Percentiles rank a stretch among this genome's conserved stretches.
Evolutionary conservation across 106 monocot genomes (phyloP).

Genomic region (Dendrobium officinale): DNA sequence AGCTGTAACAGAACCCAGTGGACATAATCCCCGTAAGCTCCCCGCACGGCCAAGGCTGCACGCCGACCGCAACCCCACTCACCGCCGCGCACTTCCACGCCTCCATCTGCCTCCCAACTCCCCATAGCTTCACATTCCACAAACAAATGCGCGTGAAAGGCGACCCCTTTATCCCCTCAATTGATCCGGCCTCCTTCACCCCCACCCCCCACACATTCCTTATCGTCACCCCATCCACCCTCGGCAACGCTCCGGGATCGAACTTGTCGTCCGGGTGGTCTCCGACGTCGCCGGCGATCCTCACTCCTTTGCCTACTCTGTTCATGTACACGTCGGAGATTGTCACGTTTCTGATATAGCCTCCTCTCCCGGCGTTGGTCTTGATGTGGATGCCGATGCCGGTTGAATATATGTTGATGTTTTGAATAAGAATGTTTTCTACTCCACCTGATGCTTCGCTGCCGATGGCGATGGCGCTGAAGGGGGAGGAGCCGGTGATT

Average conservation of each 20-base stretch:
- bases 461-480: conserved; percentile 44
- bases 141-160: conserved; percentile 55
- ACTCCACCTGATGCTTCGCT: conserved; percentile 62
- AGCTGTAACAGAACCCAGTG: conserved; percentile 15
- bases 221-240: conserved; percentile 44
- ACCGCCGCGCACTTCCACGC: conserved; percentile 49
- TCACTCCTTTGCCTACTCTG: conserved; percentile 43
- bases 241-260: conserved; percentile 31
- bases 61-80: conserved; percentile 40
- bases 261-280: conserved; percentile 58
- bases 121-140: conserved; percentile 46
- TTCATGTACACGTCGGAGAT: conserved; percentile 40
- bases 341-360: conserved; percentile 48
- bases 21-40: conserved; percentile 24
- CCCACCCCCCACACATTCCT: conserved; percentile 57
- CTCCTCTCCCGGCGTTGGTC: conserved; percentile 53
- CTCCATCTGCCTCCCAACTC: background rate
- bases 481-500: conserved; percentile 38
- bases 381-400: conserved; percentile 73
- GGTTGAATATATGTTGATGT: conserved; percentile 34
- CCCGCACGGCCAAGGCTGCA: conserved; percentile 44
- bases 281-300: conserved; percentile 49
- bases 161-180: conserved; percentile 37
- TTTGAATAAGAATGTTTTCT: conserved; percentile 32
- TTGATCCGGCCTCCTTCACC: conserved; percentile 39